A percentile compares a stretch with the other conserved stretches of the same genome.
Evolutionary conservation across 75 land plant genomes (phyloP).

Genomic region (Ceratopteris richardii): DNA sequence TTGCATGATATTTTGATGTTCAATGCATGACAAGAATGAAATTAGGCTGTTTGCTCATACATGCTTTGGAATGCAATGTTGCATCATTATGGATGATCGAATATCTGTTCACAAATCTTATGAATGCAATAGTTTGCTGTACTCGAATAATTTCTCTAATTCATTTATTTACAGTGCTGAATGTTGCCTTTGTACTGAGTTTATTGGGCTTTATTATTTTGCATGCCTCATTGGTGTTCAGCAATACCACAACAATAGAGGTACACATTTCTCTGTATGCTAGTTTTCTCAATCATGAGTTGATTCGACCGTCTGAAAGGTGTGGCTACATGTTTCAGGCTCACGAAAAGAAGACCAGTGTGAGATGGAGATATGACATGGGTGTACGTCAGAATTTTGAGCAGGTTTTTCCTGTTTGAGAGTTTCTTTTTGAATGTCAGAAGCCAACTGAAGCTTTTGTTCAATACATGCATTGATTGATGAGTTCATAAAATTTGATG

Average conservation of each 20-base stretch:
- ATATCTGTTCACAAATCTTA: no score
- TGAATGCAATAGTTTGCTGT: background rate
- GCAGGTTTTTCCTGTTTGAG: no score
- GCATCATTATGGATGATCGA: no score
- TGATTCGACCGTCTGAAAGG: background rate
- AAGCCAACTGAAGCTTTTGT: no score
- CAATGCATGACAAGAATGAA: no score
- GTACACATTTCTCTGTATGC: conserved; percentile 17
- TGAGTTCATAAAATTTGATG: no score
- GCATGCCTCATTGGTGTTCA: conserved; percentile 54
- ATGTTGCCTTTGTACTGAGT: conserved; percentile 72
- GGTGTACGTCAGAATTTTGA: conserved; percentile 25
- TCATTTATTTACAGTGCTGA: conserved; percentile 52
- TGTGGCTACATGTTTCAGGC: conserved; percentile 12
- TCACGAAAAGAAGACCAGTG: conserved; percentile 24
- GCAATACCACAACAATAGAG: conserved; percentile 80
- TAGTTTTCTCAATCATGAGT: background rate
- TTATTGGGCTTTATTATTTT: conserved; percentile 64
- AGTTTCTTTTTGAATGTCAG: no score
- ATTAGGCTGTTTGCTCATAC: no score
- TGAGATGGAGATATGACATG: conserved; percentile 31
- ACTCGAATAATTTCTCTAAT: background rate
- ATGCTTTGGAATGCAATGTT: no score
- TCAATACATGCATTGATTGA: no score
- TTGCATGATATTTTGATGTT: no score